Evolutionary conservation across 2,329 filamentous ascomycete species (phyloP), one percentile per base, ranked within the genome.

Genomic region (Pseudogymnoascus sp.): DNA sequence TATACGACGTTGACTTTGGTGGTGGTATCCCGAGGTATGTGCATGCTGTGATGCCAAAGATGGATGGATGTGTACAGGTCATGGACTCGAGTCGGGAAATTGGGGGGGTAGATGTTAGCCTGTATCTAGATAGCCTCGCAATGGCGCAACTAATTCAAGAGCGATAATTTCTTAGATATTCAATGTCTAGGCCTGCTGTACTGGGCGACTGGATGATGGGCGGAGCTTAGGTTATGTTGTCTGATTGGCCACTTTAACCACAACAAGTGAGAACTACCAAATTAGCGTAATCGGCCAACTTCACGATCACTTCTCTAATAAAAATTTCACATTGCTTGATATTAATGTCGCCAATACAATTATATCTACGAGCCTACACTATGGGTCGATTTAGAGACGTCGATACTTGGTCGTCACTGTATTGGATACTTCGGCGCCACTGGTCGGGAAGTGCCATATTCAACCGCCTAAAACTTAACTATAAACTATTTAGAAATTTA

Each of bases 51-150:
- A 79, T 81, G 78, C 75, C 76, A 0, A 69, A 67, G 21, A 67
- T 75, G 64, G 78, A 81, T 67, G 78, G 79, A 0, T 65, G 77
- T 7, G 64, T 80, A 31, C 76, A 78, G 61, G 68, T 80, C 7
- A 74, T 77, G 68, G 78, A 79, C 10, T 66, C 66, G 5, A 62
- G 62, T 23, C 42, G 60, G 21, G 23, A 59, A n/a, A 31, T 68
- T 29, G 37, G 63, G 15, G 67, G 74, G 0, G 72, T 76, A 13
- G 75, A 77, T 64, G 69, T 77, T 2, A 71, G 69, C 44, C 35
- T 77, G 0, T 75, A 72, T 65, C 64, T 77, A 21, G 71, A 75
- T 46, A 65, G 64, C 35, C 67, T 67, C 33, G 69, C 71, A 0
- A 70, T 74, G 72, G 59, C 50, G 19, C 67, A 69, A 15, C 31